Evolutionary conservation across 495 filamentous ascomycete genomes (phyloP).

Genomic region (Penicillium egyptiacum): DNA sequence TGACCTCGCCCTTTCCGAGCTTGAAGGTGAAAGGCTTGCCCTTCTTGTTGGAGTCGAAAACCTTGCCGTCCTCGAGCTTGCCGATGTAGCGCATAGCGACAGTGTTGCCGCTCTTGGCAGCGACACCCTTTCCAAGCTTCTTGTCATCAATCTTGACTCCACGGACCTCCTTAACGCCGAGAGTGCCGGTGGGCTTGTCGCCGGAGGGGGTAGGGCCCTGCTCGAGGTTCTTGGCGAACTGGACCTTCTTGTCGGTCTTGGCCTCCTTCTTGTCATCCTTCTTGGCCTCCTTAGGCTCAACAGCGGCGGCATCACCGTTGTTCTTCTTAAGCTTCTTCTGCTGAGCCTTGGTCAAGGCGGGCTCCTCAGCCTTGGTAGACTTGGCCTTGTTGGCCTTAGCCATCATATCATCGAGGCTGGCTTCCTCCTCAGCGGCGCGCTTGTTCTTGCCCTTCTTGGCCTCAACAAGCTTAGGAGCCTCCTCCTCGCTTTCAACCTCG

Average conservation of each 20-base stretch:
- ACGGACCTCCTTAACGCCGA: constrained; percentile 73
- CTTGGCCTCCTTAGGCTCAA: constrained; percentile 45
- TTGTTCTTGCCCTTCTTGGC: constrained; percentile 88
- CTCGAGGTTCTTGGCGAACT: constrained; percentile 98
- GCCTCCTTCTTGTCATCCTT: constrained; percentile 51
- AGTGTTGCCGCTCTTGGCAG: constrained; percentile 80
- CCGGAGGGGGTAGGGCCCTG: constrained; percentile 81
- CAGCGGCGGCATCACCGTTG: constrained; percentile 74
- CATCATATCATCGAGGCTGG: constrained; percentile 70
- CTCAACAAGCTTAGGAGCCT: constrained; percentile 73
- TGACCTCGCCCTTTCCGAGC: constrained; percentile 89
- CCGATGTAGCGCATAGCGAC: constrained; percentile 96
- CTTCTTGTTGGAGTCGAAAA: constrained; percentile 97
- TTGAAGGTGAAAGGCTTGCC: constrained; percentile 95
- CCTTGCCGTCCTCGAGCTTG: constrained; percentile 86
- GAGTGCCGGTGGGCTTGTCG: constrained; percentile 55
- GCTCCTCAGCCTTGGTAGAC: constrained; percentile 57
- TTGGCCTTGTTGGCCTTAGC: constrained; percentile 64
- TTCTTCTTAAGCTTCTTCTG: constrained; percentile 99
- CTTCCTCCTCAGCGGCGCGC: constrained; percentile 70
- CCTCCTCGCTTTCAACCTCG: constrained; percentile 83
- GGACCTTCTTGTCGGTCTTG: constrained; percentile 85
- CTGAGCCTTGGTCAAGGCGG: constrained; percentile 87
- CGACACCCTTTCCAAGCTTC: constrained; percentile 79
- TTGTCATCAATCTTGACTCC: constrained; percentile 94